Percentiles rank a stretch among this genome's conserved stretches.
These are phyloP conservation scores for Cytospora schulzeri DNA, from an alignment of 2,329 filamentous ascomycete genomes.

Conservation along the genomic window DNA sequence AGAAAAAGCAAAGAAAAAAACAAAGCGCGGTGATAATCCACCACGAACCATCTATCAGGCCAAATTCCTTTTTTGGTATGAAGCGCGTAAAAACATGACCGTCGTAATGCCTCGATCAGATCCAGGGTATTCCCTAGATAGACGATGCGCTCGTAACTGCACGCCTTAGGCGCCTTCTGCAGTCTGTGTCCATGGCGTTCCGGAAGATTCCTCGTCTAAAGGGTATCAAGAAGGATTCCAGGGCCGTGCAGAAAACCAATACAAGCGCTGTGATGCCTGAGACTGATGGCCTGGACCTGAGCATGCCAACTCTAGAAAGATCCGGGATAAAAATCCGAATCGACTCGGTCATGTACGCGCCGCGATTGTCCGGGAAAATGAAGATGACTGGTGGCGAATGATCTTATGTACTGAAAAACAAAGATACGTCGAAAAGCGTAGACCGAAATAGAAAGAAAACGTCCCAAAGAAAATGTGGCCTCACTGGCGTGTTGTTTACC, in stretches of 20 bases:
- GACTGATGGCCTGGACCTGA: constrained; percentile 39
- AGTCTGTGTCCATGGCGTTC: constrained; percentile 34
- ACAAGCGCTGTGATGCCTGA: constrained; percentile 41
- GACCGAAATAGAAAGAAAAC: constrained; percentile 29
- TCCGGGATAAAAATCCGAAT: constrained; percentile 31
- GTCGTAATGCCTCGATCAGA: constrained; percentile 41
- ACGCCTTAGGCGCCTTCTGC: constrained; percentile 35
- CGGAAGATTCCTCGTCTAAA: constrained; percentile 39
- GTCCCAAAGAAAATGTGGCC: not conserved
- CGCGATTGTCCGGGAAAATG: constrained; percentile 37
- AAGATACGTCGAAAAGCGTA: constrained; percentile 31
- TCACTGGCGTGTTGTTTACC: constrained; percentile 45
- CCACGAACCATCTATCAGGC: constrained; percentile 43
- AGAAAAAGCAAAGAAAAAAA: constrained; percentile 31
- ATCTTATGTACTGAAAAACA: constrained; percentile 41
- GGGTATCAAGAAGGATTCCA: constrained; percentile 44
- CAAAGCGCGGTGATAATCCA: constrained; percentile 31
- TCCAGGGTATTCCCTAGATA: constrained; percentile 33
- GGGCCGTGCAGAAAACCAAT: constrained; percentile 40
- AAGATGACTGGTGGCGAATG: constrained; percentile 36
- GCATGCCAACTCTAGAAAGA: constrained; percentile 39
- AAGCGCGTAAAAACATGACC: constrained; percentile 44
- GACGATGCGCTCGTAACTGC: constrained; percentile 36
- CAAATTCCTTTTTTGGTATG: constrained; percentile 40
- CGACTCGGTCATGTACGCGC: constrained; percentile 42